Conservation (phyloP, 768 basidiomycete genomes). For the Coprinopsis strossmayeri region DNA sequence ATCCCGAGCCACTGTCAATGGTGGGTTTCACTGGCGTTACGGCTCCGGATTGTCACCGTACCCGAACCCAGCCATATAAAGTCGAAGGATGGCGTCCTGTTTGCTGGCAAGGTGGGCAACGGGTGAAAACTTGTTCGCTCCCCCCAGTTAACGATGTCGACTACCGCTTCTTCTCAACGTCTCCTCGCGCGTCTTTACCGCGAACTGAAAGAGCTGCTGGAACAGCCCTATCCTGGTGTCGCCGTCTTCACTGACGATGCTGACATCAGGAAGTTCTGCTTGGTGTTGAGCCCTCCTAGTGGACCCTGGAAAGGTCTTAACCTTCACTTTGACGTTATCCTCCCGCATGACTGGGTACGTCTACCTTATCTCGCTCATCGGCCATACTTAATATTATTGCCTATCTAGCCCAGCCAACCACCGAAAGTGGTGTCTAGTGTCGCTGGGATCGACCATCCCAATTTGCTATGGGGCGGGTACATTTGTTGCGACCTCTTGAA, state of each 20-base stretch:
- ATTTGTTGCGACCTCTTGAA: slow-evolving; percentile 40
- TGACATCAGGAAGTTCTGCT: slow-evolving; percentile 33
- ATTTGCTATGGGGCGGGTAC: slow-evolving; percentile 28
- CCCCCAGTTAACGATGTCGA: too few species aligned
- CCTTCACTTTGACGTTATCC: slow-evolving; percentile 34
- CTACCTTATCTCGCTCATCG: not conserved
- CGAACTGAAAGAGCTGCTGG: slow-evolving; percentile 35
- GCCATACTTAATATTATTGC: slow-evolving; percentile 5
- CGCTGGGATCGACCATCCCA: slow-evolving; percentile 33
- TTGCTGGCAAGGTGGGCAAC: too few species aligned
- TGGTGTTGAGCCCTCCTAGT: slow-evolving; percentile 36
- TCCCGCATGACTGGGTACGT: slow-evolving; percentile 34
- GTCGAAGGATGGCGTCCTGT: too few species aligned
- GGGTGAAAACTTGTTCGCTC: too few species aligned
- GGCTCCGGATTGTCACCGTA: too few species aligned
- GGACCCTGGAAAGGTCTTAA: slow-evolving; percentile 39
- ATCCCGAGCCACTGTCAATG: too few species aligned
- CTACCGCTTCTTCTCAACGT: too few species aligned
- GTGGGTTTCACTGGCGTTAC: too few species aligned
- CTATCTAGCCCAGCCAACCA: slow-evolving; percentile 32
- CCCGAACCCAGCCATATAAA: too few species aligned
- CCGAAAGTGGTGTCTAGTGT: slow-evolving; percentile 29
- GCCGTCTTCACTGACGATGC: slow-evolving; percentile 35
- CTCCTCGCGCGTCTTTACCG: slow-evolving; percentile 21
- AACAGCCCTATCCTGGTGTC: slow-evolving; percentile 38